Evolutionary conservation across 2,329 filamentous ascomycete genomes (phyloP).

Genomic region (Colletotrichum horii): DNA sequence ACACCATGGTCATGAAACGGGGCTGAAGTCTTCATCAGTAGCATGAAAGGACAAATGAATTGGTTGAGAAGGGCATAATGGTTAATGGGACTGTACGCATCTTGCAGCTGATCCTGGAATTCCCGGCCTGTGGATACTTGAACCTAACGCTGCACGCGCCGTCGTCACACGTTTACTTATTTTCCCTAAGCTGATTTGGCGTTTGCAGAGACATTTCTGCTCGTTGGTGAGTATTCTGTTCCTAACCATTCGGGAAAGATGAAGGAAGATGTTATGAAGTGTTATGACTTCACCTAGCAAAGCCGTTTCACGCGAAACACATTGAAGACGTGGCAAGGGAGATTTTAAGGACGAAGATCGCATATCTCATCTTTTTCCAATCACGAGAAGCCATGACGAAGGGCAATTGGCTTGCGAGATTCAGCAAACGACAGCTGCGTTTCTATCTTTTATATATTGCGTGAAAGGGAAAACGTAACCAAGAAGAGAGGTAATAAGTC

Average conservation of each 20-base stretch:
- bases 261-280: background rate
- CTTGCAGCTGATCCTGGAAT: no score
- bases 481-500: background rate
- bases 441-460: background rate
- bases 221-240: background rate
- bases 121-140: background rate
- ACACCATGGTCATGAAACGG: fast-evolving
- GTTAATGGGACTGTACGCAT: background rate
- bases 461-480: background rate
- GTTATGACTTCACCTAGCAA: background rate
- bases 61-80: background rate
- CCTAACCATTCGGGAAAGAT: background rate
- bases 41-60: fast-evolving
- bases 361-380: background rate
- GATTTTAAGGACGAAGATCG: background rate
- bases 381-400: fast-evolving
- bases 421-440: background rate
- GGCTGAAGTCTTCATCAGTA: background rate
- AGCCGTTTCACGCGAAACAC: background rate
- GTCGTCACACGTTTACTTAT: background rate
- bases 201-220: background rate
- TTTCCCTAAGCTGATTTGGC: background rate
- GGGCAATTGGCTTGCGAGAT: background rate
- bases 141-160: background rate
- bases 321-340: background rate